Conservation (phyloP, 202 grass and related monocot genomes). For the Thinopyrum obtusiflorum region DNA sequence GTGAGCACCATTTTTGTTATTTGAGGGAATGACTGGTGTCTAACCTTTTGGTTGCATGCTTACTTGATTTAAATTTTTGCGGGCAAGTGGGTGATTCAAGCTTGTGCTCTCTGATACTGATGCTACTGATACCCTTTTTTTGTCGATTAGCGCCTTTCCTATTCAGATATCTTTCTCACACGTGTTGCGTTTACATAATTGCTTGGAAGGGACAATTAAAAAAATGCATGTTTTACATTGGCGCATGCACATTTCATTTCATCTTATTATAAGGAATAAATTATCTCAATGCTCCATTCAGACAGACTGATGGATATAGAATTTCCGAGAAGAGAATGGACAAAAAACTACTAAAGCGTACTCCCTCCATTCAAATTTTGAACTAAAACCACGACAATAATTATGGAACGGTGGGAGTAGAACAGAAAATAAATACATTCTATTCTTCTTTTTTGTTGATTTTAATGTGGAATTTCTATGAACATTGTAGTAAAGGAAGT, state of each 20-base stretch:
- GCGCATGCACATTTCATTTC: background rate
- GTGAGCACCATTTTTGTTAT: background rate
- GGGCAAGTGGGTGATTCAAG: background rate
- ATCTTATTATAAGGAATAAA: background rate
- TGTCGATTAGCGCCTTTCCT: background rate
- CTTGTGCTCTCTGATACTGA: background rate
- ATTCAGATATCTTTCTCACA: background rate
- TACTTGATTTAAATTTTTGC: background rate
- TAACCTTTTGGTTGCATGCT: background rate
- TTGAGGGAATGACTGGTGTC: background rate
- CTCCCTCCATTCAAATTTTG: too few species aligned
- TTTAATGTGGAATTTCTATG: background rate
- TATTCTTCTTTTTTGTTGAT: background rate
- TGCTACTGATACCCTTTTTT: background rate
- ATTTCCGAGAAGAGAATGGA: slow-evolving; percentile 6
- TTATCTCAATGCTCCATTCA: background rate
- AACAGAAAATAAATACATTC: background rate
- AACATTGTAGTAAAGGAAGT: background rate
- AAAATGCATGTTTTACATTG: background rate
- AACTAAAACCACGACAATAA: too few species aligned
- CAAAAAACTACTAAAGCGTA: background rate
- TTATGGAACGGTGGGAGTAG: background rate
- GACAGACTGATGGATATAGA: background rate
- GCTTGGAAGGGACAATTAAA: background rate
- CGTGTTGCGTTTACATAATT: background rate